phyloP scores from a whole-genome alignment of 305 asterid genomes.

The Fraxinus greggii region DNA sequence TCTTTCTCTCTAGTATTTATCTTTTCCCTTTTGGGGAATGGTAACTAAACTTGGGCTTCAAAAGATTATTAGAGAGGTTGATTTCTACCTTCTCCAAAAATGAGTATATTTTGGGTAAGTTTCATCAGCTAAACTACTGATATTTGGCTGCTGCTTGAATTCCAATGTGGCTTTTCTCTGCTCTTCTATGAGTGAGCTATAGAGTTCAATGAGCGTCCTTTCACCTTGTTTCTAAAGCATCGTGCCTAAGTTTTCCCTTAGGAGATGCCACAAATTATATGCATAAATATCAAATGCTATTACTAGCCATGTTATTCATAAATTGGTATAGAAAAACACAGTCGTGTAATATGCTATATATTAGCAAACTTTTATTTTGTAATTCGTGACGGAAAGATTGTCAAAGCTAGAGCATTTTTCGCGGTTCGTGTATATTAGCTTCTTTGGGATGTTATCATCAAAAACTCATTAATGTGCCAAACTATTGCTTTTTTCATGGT shows the following conservation, averaged over 20 bases:
- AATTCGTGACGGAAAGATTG: not conserved
- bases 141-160: not conserved
- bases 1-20: not conserved
- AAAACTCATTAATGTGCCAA: not conserved
- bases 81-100: not conserved
- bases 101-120: not conserved
- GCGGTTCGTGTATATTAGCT: not conserved
- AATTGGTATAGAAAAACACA: not conserved
- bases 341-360: not conserved
- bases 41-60: not conserved
- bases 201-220: not conserved
- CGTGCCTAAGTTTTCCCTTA: not conserved
- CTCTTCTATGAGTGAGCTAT: not conserved
- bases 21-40: not conserved
- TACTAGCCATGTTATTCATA: not conserved
- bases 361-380: not conserved
- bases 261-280: not conserved
- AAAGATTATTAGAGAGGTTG: not conserved
- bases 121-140: not conserved
- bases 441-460: not conserved
- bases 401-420: not conserved
- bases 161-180: not conserved
- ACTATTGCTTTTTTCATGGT: not conserved
- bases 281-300: not conserved
- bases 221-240: not conserved